Base-by-base conservation (phyloP, 1,284 basidiomycete genomes). In the Irpex sp. region DNA sequence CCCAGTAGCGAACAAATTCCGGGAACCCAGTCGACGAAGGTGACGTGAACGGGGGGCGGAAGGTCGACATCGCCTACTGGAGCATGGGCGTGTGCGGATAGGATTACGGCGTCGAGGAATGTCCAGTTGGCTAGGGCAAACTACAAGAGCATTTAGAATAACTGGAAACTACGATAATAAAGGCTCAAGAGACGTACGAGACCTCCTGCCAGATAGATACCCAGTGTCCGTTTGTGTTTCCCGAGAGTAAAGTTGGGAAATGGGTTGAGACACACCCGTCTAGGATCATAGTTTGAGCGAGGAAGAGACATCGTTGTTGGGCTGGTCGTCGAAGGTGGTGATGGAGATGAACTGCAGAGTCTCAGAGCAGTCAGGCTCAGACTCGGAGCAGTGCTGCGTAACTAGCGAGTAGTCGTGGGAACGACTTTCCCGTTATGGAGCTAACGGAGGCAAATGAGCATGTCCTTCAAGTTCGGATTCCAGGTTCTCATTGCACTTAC, bases 101-200 rank as follows among this genome's bases (percentile, higher is more conserved):
- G 83, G 63, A 97, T 90, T 49, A 90, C 89, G 17, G 97, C 97
- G 71, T 98, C 97, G 64, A 98, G 82, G 76, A 98, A 95, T n/a
- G 93, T 85, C 93, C 95, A 98, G 78, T 92, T 95, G 26, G 94
- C 94, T 36, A 97, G 78, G 1, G 95, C 92, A 75, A 98, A 98
- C 94, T 94, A 57, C n/a, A 26, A 26, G 26, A 26, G 26, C 26
- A 26, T 26, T 26, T 26, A 26, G 26, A 26, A 26, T 26, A 26
- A 26, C 4, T 26, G 26, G 26, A 26, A 26, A 26, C 26, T 26
- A 26, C 26, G 26, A 26, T 26, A 26, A 26, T 26, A 26, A 4
- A 26, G 26, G 26, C 26, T 26, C 26, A 26, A 26, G 26, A 51
- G 50, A 84, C 93, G 69, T 72, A 97, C 95, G 66, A 98, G 81